Base-by-base conservation (phyloP, 768 basidiomycete species). In the Coprinopsis sp. region DNA sequence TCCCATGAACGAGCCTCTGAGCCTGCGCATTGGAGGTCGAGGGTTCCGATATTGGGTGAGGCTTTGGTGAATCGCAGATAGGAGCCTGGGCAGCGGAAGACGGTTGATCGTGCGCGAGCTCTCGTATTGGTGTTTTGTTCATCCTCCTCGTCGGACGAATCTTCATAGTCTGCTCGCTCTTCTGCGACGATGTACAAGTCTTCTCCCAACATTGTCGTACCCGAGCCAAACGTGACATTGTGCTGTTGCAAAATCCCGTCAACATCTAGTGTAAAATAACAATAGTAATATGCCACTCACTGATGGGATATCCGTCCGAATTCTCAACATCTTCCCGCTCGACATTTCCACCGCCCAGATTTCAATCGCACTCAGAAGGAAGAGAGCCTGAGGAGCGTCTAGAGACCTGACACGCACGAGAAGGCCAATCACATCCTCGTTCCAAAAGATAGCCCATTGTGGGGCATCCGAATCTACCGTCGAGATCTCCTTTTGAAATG, bases 371-470 rank as follows among this genome's bases (percentile, higher is more conserved):
- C n/a, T n/a, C n/a, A n/a, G n/a, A n/a, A n/a, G n/a, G n/a, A n/a
- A n/a, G n/a, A n/a, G n/a, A n/a, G n/a, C n/a, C n/a, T n/a, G n/a
- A n/a, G 36, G 46, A 21, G 48, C 39, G 23, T 37, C 40, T 13
- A 18, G n/a, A 22, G 18, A 16, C 22, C 34, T 31, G 8, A 39
- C 44, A 31, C 43, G 53, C 21, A 53, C 54, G 23, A 65, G 50
- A n/a, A 56, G 55, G 16, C 64, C 64, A 22, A 59, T 55, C 30
- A 60, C 50, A 8, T 60, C 61, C 6, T 49, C 44, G 22, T 58
- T 58, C 56, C 63, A 51, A 43, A 65, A 64, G 1, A 58, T 50
- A 7, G 59, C 62, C 60, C 58, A 62, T 44, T 8, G 31, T 5
- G 14, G 37, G 49, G 25, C 56, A 52, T 45, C 54, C 49, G 3